A percentile compares a stretch with the other conserved stretches of the same genome.
Evolutionary conservation across 2,329 filamentous ascomycete genomes (phyloP).

Genomic region (Dendryphion nanum): DNA sequence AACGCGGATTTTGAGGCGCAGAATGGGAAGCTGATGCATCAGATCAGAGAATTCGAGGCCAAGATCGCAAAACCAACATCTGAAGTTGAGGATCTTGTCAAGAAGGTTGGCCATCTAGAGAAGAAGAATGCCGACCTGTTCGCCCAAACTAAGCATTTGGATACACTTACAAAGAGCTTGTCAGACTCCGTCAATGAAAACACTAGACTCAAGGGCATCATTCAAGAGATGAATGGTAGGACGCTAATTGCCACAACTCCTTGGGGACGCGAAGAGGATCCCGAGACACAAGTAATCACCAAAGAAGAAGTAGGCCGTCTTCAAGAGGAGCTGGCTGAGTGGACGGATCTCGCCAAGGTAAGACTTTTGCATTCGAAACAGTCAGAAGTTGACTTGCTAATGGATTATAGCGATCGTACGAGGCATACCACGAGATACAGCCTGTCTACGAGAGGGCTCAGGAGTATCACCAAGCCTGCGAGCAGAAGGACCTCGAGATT

Average conservation of each 20-base stretch:
- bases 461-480: too few species aligned
- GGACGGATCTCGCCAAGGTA: conserved; percentile 23
- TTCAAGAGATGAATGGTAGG: neutral
- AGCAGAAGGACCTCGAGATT: too few species aligned
- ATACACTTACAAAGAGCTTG: too few species aligned
- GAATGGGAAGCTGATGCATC: too few species aligned
- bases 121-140: conserved; percentile 5
- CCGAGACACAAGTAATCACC: too few species aligned
- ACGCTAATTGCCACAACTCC: neutral
- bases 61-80: too few species aligned
- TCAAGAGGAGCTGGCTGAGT: conserved; percentile 9
- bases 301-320: neutral
- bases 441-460: too few species aligned
- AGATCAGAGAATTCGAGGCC: too few species aligned
- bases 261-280: neutral
- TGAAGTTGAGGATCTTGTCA: too few species aligned
- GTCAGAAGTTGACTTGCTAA: conserved; percentile 2
- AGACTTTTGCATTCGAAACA: neutral
- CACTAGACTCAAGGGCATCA: neutral
- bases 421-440: too few species aligned
- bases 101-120: conserved; percentile 6
- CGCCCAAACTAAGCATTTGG: too few species aligned
- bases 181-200: neutral
- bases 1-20: too few species aligned
- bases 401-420: conserved; percentile 20